Conservation (phyloP, 768 basidiomycete genomes). For the Mycena capillaripes region DNA sequence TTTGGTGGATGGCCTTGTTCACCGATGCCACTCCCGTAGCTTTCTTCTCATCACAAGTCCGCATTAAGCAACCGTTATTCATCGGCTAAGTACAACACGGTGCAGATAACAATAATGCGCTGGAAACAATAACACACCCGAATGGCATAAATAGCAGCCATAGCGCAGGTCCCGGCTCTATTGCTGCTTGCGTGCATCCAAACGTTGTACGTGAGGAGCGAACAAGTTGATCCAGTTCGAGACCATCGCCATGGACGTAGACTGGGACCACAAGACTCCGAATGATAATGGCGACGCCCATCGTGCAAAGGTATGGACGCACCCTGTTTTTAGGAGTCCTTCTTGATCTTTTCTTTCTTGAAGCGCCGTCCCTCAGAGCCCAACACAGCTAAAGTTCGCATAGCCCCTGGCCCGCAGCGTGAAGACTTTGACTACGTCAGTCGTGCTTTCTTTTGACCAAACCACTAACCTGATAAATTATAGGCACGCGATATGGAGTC, state of each 20-base stretch:
- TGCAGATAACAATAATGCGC: conserved; percentile 13
- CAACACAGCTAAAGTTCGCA: conserved; percentile 9
- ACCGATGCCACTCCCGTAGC: background rate
- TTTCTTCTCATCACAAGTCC: background rate
- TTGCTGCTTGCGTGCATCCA: conserved; percentile 23
- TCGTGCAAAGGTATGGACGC: conserved; percentile 15
- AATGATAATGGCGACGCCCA: background rate
- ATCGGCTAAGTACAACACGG: conserved; percentile 25
- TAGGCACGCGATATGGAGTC: conserved; percentile 10
- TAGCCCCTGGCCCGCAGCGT: conserved; percentile 17
- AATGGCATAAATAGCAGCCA: conserved; percentile 14
- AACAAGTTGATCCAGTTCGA: conserved; percentile 17
- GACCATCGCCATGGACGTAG: conserved; percentile 1
- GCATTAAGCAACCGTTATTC: background rate
- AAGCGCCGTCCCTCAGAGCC: conserved; percentile 1
- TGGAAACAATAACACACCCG: conserved; percentile 16
- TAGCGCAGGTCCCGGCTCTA: background rate
- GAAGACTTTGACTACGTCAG: conserved; percentile 10
- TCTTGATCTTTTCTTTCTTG: background rate
- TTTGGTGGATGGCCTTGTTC: background rate
- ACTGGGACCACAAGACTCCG: conserved; percentile 4
- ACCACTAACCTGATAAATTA: background rate
- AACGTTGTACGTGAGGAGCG: conserved; percentile 32
- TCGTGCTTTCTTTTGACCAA: conserved; percentile 6
- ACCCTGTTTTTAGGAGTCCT: conserved; percentile 19